phyloP scores from a whole-genome alignment of 2,329 filamentous ascomycete species.

The Pseudonectria buxi region DNA sequence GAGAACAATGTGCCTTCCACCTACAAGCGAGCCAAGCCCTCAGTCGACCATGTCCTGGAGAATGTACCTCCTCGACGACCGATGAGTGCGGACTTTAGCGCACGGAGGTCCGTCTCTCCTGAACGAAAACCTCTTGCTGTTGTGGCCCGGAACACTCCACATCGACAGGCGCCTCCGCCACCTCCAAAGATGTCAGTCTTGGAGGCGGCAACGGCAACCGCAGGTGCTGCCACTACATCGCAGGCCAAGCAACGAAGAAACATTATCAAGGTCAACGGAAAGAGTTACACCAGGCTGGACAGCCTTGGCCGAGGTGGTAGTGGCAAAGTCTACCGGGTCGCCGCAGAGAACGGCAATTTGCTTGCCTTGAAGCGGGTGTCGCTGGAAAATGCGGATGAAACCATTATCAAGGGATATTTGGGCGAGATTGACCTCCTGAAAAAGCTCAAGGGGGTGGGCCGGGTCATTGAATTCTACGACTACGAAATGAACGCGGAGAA shows the following conservation, averaged over 20 bases:
- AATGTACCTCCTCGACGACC: slow-evolving; percentile 48
- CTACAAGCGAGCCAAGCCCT: slow-evolving; percentile 56
- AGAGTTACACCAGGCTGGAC: slow-evolving; percentile 82
- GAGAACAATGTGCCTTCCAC: slow-evolving; percentile 75
- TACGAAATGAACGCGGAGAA: slow-evolving; percentile 93
- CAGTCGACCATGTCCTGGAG: slow-evolving; percentile 47
- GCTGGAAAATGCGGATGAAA: slow-evolving; percentile 80
- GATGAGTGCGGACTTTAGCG: slow-evolving; percentile 37
- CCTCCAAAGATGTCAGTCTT: slow-evolving; percentile 95
- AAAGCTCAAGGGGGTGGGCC: slow-evolving; percentile 75
- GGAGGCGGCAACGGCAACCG: slow-evolving; percentile 81
- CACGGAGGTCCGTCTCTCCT: slow-evolving; percentile 38
- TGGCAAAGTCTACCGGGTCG: slow-evolving; percentile 90
- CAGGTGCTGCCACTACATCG: slow-evolving; percentile 69
- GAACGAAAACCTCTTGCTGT: slow-evolving; percentile 49
- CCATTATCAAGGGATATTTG: slow-evolving; percentile 78
- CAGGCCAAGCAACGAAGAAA: slow-evolving; percentile 71
- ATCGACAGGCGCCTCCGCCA: slow-evolving; percentile 68
- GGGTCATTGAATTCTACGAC: slow-evolving; percentile 85
- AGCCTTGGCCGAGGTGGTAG: slow-evolving; percentile 89
- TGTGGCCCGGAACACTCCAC: slow-evolving; percentile 63
- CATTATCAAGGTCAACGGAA: slow-evolving; percentile 82
- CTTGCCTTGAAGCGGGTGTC: slow-evolving; percentile 92
- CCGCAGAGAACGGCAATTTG: slow-evolving; percentile 93
- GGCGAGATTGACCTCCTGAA: slow-evolving; percentile 90